A percentile compares a stretch with the other conserved stretches of the same genome.
Evolutionary conservation across 2,329 filamentous ascomycete species (phyloP).

Genomic region (Ophiostoma ulmi): DNA sequence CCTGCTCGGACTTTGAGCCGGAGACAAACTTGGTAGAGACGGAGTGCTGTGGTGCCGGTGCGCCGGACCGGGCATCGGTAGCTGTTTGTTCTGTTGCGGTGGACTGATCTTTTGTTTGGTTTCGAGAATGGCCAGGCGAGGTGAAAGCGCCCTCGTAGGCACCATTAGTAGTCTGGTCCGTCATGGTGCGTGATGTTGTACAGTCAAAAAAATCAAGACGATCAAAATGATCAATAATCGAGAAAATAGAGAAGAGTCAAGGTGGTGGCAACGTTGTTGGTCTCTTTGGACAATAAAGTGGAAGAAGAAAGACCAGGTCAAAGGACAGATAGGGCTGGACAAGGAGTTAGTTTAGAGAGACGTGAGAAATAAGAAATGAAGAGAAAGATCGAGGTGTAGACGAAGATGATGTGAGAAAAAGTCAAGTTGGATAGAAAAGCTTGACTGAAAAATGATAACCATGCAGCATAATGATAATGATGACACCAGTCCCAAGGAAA

Average conservation of each 20-base stretch:
- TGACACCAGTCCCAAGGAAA: not conserved
- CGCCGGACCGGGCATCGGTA: not conserved
- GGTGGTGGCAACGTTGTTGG: too few relatives aligned
- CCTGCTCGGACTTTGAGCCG: constrained; percentile 24
- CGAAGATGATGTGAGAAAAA: not conserved
- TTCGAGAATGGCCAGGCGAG: constrained; percentile 40
- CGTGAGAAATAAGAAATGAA: not conserved
- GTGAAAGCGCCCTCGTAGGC: constrained; percentile 37
- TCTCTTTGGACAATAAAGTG: too few relatives aligned
- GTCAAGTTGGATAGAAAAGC: not conserved
- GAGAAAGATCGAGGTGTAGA: too few relatives aligned
- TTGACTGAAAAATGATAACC: constrained; percentile 6
- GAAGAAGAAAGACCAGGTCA: too few relatives aligned
- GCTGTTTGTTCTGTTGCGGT: constrained; percentile 39
- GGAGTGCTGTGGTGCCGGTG: constrained; percentile 23
- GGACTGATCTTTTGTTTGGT: constrained; percentile 42
- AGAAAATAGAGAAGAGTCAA: too few relatives aligned
- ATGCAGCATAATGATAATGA: constrained; percentile 21
- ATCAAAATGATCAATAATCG: too few relatives aligned
- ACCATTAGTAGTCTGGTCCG: constrained; percentile 45
- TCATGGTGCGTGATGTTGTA: constrained; percentile 34
- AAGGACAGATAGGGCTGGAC: too few relatives aligned
- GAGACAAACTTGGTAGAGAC: constrained; percentile 19
- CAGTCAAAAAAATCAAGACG: not conserved
- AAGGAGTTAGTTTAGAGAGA: too few relatives aligned